phyloP scores from a whole-genome alignment of 768 basidiomycete species.

The Amanita molliuscula region DNA sequence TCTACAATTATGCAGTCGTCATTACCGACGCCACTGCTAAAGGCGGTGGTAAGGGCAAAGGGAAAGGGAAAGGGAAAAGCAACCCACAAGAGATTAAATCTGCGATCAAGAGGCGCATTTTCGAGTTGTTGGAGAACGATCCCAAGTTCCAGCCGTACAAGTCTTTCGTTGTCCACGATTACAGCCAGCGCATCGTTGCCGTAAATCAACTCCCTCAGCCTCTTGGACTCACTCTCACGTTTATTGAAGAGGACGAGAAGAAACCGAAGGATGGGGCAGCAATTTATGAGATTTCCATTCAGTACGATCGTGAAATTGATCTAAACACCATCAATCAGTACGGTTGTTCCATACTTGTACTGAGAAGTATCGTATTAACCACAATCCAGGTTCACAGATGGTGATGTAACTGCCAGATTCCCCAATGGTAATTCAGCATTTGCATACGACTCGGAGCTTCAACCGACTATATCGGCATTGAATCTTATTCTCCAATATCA shows the following conservation, averaged over 20 bases:
- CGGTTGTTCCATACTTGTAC: not conserved
- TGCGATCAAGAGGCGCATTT: slow-evolving; percentile 40
- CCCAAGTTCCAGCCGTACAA: slow-evolving; percentile 23
- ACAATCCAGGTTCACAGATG: slow-evolving; percentile 37
- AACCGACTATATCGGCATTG: slow-evolving; percentile 44
- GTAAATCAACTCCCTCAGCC: slow-evolving; percentile 35
- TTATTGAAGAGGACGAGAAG: slow-evolving; percentile 30
- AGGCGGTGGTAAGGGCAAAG: slow-evolving; percentile 14
- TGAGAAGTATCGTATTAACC: not conserved
- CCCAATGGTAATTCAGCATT: too few relatives aligned
- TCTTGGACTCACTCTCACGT: slow-evolving; percentile 27
- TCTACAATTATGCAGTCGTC: slow-evolving; percentile 48
- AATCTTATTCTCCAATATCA: slow-evolving; percentile 48
- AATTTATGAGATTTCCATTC: slow-evolving; percentile 23
- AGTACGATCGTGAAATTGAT: not conserved
- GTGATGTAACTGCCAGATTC: slow-evolving; percentile 24
- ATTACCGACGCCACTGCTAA: slow-evolving; percentile 41
- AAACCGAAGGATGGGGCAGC: slow-evolving; percentile 25
- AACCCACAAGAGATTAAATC: slow-evolving; percentile 15
- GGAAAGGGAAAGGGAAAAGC: not conserved
- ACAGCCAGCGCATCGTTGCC: slow-evolving; percentile 36
- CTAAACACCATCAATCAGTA: not conserved
- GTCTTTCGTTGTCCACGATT: slow-evolving; percentile 39
- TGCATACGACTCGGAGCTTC: slow-evolving; percentile 27
- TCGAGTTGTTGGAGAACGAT: slow-evolving; percentile 40